These are phyloP conservation scores for Microstegium vimineum DNA, from an alignment of 176 grass and related monocot species.

Conservation along the genomic window DNA sequence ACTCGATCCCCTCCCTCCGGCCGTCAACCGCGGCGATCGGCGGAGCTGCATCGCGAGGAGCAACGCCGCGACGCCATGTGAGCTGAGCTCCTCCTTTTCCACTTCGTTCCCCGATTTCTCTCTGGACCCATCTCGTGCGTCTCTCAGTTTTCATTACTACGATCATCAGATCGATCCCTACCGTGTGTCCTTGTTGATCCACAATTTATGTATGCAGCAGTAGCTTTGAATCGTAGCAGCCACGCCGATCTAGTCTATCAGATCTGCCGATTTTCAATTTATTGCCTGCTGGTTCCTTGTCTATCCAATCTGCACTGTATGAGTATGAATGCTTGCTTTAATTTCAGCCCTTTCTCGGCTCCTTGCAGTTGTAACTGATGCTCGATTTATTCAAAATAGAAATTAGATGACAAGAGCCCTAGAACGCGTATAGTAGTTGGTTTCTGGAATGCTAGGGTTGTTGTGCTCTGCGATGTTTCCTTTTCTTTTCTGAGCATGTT, in stretches of 20 bases:
- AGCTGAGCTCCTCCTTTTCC: background rate
- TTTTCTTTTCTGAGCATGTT: background rate
- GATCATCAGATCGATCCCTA: background rate
- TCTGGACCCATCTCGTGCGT: background rate
- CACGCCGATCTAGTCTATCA: background rate
- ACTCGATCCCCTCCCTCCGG: background rate
- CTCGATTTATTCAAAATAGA: background rate
- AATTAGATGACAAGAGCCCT: background rate
- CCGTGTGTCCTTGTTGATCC: background rate
- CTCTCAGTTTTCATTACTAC: background rate
- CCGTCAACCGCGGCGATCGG: background rate
- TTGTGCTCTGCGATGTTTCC: background rate
- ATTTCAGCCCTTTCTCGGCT: background rate
- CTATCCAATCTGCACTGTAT: background rate
- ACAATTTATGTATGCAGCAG: background rate
- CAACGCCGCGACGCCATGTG: background rate
- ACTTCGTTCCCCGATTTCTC: background rate
- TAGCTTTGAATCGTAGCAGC: background rate
- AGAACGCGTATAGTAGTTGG: background rate
- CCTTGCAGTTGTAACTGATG: too few species aligned
- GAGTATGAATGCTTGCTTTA: background rate
- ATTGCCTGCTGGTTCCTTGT: background rate
- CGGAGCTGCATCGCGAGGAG: background rate
- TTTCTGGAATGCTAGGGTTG: background rate
- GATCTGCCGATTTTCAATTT: background rate